Evolutionary conservation across 768 basidiomycete species (phyloP).

Genomic region (Sporobolomyces phaffii): DNA sequence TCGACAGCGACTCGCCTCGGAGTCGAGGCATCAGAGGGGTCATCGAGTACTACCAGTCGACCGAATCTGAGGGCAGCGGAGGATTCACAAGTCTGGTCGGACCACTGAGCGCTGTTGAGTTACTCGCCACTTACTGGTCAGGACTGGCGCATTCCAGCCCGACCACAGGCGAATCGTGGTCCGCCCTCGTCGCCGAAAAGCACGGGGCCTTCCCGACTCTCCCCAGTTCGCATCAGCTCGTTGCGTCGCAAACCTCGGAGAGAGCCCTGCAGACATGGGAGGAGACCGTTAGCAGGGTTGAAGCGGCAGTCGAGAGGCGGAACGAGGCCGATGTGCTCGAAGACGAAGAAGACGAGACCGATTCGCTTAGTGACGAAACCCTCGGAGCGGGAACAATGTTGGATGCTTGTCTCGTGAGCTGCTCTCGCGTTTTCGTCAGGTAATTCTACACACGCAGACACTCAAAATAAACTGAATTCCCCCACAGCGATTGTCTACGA

Average conservation of each 20-base stretch:
- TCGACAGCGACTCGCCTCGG: background rate
- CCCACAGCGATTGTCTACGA: conserved; percentile 12
- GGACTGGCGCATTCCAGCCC: background rate
- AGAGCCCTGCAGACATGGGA: conserved; percentile 7
- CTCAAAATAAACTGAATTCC: conserved; percentile 1
- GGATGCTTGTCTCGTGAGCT: background rate
- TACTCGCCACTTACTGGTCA: background rate
- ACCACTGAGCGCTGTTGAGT: background rate
- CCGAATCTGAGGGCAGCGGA: too few relatives aligned
- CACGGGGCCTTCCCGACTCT: conserved; percentile 23
- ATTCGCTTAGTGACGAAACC: background rate
- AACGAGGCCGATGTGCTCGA: background rate
- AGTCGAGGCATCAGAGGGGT: background rate
- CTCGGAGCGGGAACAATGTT: background rate
- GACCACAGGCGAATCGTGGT: background rate
- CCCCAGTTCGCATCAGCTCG: background rate
- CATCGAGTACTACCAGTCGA: background rate
- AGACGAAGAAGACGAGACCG: background rate
- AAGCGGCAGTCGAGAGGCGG: background rate
- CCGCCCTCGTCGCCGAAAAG: background rate
- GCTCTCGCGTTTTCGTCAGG: background rate
- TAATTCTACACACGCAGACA: too few relatives aligned
- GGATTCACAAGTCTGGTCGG: background rate
- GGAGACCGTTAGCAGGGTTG: background rate
- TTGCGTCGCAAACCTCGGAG: background rate